A percentile compares a stretch with the other conserved stretches of the same genome.
phyloP scores from a whole-genome alignment of 1,284 basidiomycete genomes.

The Taiwanofungus camphoratus region DNA sequence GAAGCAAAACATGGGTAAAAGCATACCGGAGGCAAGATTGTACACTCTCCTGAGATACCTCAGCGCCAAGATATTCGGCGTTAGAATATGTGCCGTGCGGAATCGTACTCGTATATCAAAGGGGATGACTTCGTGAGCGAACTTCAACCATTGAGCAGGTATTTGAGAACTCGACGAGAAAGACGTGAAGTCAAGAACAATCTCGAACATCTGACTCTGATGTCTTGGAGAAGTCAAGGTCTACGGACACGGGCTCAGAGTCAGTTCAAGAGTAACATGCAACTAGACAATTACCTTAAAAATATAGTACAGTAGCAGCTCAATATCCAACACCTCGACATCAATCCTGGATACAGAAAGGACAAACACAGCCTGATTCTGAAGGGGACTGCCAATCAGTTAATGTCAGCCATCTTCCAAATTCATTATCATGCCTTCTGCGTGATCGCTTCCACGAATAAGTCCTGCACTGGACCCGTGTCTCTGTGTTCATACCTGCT shows the following conservation, averaged over 20 bases:
- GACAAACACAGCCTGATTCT: slow-evolving; percentile 57
- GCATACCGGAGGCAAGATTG: slow-evolving; percentile 67
- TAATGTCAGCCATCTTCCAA: neutral
- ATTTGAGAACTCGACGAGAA: slow-evolving; percentile 76
- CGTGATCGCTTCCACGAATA: slow-evolving; percentile 60
- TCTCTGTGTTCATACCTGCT: slow-evolving; percentile 57
- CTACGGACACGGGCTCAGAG: slow-evolving; percentile 18
- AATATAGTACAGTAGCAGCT: slow-evolving; percentile 78
- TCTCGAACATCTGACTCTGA: slow-evolving; percentile 53
- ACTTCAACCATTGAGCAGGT: slow-evolving; percentile 78
- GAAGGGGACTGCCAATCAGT: neutral
- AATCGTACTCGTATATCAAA: slow-evolving; percentile 56
- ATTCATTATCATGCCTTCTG: slow-evolving; percentile 37
- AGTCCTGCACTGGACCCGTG: slow-evolving; percentile 54
- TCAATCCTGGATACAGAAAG: slow-evolving; percentile 65
- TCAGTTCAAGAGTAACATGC: neutral
- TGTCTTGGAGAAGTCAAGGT: slow-evolving; percentile 39
- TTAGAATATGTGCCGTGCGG: slow-evolving; percentile 63
- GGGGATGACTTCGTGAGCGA: slow-evolving; percentile 75
- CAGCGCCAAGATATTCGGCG: slow-evolving; percentile 72
- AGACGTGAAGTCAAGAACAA: slow-evolving; percentile 80
- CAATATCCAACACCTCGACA: slow-evolving; percentile 81
- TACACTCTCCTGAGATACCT: slow-evolving; percentile 72
- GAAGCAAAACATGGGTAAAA: neutral
- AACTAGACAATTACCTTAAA: slow-evolving; percentile 51